Conservation (phyloP, 352 stramenopile genomes). For the Phytophthora quininea region DNA sequence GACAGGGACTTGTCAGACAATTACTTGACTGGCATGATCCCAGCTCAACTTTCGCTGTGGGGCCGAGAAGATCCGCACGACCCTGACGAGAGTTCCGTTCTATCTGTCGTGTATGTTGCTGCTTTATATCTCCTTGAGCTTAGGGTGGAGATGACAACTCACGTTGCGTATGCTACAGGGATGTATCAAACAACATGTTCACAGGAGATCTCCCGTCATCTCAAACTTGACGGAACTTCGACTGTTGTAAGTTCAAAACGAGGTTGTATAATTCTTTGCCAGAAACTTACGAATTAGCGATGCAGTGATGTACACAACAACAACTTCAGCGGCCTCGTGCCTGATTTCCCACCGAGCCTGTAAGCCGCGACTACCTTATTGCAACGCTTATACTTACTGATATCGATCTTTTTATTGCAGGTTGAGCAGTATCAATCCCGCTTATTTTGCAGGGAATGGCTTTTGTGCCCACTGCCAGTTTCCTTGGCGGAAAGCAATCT, state of each 20-base stretch:
- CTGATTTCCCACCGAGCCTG: conserved; percentile 32
- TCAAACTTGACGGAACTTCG: conserved; percentile 51
- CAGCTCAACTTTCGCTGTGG: conserved; percentile 39
- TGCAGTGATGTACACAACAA: conserved; percentile 47
- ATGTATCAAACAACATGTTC: conserved; percentile 59
- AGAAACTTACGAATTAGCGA: conserved; percentile 1
- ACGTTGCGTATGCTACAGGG: conserved; percentile 21
- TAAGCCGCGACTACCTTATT: conserved; percentile 20
- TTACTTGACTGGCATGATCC: conserved; percentile 45
- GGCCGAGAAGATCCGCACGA: conserved; percentile 58
- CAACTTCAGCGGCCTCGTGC: conserved; percentile 30
- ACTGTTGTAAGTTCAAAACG: conserved; percentile 50
- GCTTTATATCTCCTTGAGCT: neutral
- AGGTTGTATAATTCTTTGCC: too few species aligned
- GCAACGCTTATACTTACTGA: neutral
- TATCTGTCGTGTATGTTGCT: conserved; percentile 51
- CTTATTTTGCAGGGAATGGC: conserved; percentile 24
- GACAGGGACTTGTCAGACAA: conserved; percentile 67
- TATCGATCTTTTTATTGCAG: conserved; percentile 11
- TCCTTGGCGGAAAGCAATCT: conserved; percentile 27
- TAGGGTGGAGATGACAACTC: too few species aligned
- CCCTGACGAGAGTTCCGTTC: conserved; percentile 49
- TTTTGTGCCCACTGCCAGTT: conserved; percentile 22
- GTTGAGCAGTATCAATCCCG: conserved; percentile 12
- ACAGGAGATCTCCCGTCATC: conserved; percentile 44